Conservation (phyloP, 768 basidiomycete genomes). For the Rhodosporidiobolus odoratus region DNA sequence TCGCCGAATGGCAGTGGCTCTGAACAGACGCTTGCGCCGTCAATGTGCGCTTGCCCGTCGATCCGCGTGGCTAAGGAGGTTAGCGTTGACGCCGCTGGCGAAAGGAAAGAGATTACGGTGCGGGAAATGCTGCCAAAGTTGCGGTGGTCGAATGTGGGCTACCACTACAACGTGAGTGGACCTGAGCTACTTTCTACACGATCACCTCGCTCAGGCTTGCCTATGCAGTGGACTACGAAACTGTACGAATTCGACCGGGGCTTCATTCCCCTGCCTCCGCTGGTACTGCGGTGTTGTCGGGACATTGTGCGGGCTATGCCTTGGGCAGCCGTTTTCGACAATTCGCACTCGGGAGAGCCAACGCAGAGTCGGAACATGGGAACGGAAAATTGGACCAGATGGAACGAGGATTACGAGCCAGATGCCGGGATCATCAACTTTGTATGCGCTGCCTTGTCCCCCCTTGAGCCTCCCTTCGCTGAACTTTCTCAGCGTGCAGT, state of each 20-base stretch:
- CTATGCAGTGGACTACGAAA: conserved; percentile 77
- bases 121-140: conserved; percentile 63
- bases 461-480: not conserved
- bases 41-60: not conserved
- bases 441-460: conserved; percentile 68
- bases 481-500: not conserved
- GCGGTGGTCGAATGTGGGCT: conserved; percentile 93
- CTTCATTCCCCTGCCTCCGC: conserved; percentile 59
- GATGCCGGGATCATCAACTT: conserved; percentile 97
- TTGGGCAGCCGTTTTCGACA: conserved; percentile 61
- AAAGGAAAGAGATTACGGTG: conserved; percentile 28
- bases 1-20: no score
- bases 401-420: conserved; percentile 77
- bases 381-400: conserved; percentile 61
- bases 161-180: conserved; percentile 64
- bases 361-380: conserved; percentile 51
- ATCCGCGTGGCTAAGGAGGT: not conserved
- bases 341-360: conserved; percentile 45
- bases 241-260: conserved; percentile 81
- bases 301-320: conserved; percentile 59
- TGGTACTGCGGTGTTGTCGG: conserved; percentile 59
- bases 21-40: not conserved
- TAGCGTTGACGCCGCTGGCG: conserved; percentile 6
- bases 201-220: not conserved
- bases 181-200: not conserved